Percentiles rank a stretch among this genome's conserved stretches.
These are phyloP conservation scores for Anethum foeniculum DNA, from an alignment of 140 eudicot species.

Conservation along the genomic window DNA sequence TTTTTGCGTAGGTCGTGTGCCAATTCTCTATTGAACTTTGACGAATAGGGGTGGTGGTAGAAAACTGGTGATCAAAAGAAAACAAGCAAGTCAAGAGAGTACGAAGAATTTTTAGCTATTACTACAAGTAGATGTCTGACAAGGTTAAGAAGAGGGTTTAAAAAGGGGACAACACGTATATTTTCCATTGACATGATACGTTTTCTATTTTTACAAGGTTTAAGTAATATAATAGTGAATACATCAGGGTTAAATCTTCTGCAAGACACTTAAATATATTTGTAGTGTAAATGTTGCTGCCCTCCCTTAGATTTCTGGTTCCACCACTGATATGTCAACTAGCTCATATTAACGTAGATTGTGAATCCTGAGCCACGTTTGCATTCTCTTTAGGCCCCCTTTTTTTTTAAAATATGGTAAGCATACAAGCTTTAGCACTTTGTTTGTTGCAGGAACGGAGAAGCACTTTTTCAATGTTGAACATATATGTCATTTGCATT, in stretches of 20 bases:
- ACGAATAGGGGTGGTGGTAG: background rate
- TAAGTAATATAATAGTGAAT: background rate
- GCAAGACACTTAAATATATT: background rate
- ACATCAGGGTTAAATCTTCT: background rate
- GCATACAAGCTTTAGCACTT: constrained; percentile 1
- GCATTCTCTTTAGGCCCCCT: background rate
- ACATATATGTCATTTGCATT: background rate
- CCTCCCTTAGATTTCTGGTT: background rate
- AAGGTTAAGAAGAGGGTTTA: background rate
- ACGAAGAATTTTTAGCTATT: background rate
- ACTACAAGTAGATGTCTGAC: background rate
- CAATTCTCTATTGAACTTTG: background rate
- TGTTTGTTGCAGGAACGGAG: background rate
- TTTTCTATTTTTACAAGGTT: background rate
- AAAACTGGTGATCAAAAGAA: background rate
- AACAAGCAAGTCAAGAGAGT: background rate
- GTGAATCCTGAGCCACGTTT: background rate
- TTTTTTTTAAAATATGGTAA: background rate
- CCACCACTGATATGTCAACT: background rate
- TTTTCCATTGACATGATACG: background rate
- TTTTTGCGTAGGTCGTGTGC: background rate
- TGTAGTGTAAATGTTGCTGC: background rate
- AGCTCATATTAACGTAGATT: background rate
- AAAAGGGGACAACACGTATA: background rate
- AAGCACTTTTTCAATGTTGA: background rate